Base-by-base conservation (phyloP, 2,329 filamentous ascomycete species). In the Plectosphaerella cucumerina region DNA sequence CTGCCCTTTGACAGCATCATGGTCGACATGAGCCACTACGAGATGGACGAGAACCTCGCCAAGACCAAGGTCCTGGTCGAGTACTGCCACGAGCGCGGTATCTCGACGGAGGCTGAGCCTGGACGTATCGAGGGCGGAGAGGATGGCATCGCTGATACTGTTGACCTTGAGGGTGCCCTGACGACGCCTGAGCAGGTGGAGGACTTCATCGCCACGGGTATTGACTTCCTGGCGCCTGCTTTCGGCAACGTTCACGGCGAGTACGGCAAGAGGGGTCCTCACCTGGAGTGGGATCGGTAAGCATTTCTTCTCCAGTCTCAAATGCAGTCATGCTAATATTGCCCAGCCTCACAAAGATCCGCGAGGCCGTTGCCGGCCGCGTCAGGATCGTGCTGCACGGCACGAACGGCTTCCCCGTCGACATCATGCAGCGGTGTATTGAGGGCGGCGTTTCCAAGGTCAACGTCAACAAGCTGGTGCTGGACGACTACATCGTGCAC, bases 161-260 rank as follows among this genome's bases (percentile, higher is more conserved):
- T 66, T 51, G 65, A 80, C 65, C 51, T 72, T 51, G 58, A 74
- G 72, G 64, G 76, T 58, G 47, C 67, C 67, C 52, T 89, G 58
- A 90, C 86, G 0, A 89, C 85, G 0, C 76, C 80, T 0, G 84
- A 87, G 55, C 81, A 90, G 67, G 84, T 84, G 12, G 76, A 83
- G 55, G 82, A 87, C 59, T 90, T 90, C 59, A 77, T 89, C 3
- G 78, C 73, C 3, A 87, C 85, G 12, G 87, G 86, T 1, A 86
- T 90, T 59, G 84, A 90, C 59, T 86, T 85, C 71, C 71, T 91
- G 12, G 87, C 87, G 4, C 87, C 87, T 0, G 85, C 86, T 1
- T 89, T 90, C 68, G 87, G 87, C 2, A 90, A 90, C 59, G 83
- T 90, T 34, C 87, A 90, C 67, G 87, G 87, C 8, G 81, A 85